Base-by-base conservation (phyloP, 257 asterid species). In the Penstemon eatonii region DNA sequence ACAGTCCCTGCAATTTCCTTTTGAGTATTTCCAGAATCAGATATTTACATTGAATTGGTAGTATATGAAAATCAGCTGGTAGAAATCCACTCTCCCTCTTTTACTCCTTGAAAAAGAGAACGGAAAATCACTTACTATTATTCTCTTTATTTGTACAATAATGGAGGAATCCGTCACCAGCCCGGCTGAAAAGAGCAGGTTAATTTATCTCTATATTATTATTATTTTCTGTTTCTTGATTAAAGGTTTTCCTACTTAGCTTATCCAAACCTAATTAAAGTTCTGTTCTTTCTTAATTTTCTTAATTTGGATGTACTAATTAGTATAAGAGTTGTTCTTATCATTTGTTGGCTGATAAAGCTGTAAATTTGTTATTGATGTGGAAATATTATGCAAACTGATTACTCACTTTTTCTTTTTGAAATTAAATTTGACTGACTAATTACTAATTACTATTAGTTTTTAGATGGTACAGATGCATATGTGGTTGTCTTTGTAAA, bases 131-230 rank as follows among this genome's bases (percentile, higher is more conserved):
- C 18, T 19, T 7, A 4, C 56, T 46, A 46, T 53, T 46, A 46
- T 53, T 18, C 64, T 65, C 7, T 40, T 38, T 12, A 11, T 41
- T 2, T 38, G 62, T 72, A 75, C 71, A 72, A 50, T 18, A 51
- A 75, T 77, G 83, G 83, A 81, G 36, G 75, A 73, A 54, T 8
- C 51, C 51, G 66, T 61, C 56, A 65, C 55, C 79, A 7, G 39
- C 72, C 64, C 78, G 4, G 68, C 52, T 56, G 75, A 77, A 65
- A 43, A 68, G 2, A 60, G 39, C 70, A 71, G 83, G 85, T 81
- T 53, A 8, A 7, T 44, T 64, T 72, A 56, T n/a, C 13, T 56
- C 40, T 8, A 10, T 8, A 10, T 18, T 4, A 43, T 71, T 56
- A 43, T 25, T 67, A 10, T 37, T 67, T 58, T 43, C 37, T 61